A percentile compares a stretch with the other conserved stretches of the same genome.
Conservation (phyloP, 768 basidiomycete genomes). For the Daedalea quercina region DNA sequence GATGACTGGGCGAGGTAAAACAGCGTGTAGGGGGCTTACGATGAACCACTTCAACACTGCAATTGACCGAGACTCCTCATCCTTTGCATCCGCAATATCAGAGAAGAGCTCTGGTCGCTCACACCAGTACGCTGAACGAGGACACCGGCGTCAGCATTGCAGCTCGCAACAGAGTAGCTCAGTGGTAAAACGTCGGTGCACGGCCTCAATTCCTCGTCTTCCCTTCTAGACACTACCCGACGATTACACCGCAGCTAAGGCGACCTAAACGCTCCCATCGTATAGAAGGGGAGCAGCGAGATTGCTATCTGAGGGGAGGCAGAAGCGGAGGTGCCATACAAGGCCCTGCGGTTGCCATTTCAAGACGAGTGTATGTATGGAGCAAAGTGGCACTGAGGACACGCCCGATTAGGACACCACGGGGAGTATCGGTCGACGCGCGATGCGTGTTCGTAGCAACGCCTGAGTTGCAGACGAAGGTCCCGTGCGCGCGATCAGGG, state of each 20-base stretch:
- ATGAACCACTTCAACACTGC: constrained; percentile 96
- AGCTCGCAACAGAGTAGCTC: no score
- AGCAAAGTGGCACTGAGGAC: background rate
- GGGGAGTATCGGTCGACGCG: no score
- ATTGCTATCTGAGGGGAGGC: background rate
- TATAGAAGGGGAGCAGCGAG: background rate
- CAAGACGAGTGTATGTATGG: constrained; percentile 2
- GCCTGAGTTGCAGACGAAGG: no score
- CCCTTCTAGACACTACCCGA: no score
- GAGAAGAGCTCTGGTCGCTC: constrained; percentile 90
- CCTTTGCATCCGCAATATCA: constrained; percentile 71
- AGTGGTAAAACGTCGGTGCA: no score
- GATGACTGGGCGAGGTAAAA: background rate
- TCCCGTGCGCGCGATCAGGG: no score
- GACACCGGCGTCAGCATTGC: constrained; percentile 3
- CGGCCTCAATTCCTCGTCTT: no score
- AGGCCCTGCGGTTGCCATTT: no score
- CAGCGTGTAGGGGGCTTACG: constrained; percentile 39
- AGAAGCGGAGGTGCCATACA: no score
- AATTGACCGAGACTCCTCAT: constrained; percentile 66
- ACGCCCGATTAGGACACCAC: background rate
- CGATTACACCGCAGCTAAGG: no score
- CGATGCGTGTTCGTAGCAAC: no score
- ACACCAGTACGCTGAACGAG: constrained; percentile 84
- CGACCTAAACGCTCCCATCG: no score